These are phyloP conservation scores for Aspergillus cristatus DNA, from an alignment of 495 filamentous ascomycete genomes.

Conservation along the genomic window DNA sequence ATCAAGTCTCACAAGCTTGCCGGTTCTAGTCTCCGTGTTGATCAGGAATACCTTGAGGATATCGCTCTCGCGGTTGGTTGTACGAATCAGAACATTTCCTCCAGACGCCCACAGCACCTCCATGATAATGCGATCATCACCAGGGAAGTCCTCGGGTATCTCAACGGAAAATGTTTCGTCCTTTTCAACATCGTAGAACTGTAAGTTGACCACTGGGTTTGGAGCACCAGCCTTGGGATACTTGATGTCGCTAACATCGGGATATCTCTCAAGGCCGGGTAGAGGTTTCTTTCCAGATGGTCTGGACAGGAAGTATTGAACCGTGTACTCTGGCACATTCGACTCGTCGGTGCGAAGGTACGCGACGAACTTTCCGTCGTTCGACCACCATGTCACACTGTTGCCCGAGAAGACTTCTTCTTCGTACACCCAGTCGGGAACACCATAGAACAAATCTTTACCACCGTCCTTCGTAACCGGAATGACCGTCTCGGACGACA, in stretches of 20 bases:
- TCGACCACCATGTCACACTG: constrained; percentile 89
- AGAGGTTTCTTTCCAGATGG: constrained; percentile 68
- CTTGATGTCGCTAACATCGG: constrained; percentile 85
- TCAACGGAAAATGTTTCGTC: constrained; percentile 71
- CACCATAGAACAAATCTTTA: constrained; percentile 79
- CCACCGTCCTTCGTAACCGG: constrained; percentile 84
- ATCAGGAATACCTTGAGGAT: constrained; percentile 76
- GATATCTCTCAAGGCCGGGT: constrained; percentile 77
- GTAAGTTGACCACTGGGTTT: constrained; percentile 78
- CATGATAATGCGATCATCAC: constrained; percentile 83
- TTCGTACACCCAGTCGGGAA: constrained; percentile 99
- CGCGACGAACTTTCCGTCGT: constrained; percentile 77
- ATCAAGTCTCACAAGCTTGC: constrained; percentile 65
- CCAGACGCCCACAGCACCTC: constrained; percentile 84
- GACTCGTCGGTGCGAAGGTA: constrained; percentile 92
- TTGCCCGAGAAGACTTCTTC: constrained; percentile 83
- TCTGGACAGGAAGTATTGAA: constrained; percentile 85
- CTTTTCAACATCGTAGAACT: constrained; percentile 81
- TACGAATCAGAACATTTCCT: constrained; percentile 70
- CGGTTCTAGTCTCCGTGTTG: constrained; percentile 66
- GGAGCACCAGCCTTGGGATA: constrained; percentile 94
- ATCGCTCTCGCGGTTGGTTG: constrained; percentile 93
- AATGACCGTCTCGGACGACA: constrained; percentile 49
- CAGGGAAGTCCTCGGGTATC: constrained; percentile 65
- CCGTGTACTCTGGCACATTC: constrained; percentile 81